These are phyloP conservation scores for Scheffersomyces insectosa DNA, from an alignment of 1,139 yeast species.

Conservation along the genomic window DNA sequence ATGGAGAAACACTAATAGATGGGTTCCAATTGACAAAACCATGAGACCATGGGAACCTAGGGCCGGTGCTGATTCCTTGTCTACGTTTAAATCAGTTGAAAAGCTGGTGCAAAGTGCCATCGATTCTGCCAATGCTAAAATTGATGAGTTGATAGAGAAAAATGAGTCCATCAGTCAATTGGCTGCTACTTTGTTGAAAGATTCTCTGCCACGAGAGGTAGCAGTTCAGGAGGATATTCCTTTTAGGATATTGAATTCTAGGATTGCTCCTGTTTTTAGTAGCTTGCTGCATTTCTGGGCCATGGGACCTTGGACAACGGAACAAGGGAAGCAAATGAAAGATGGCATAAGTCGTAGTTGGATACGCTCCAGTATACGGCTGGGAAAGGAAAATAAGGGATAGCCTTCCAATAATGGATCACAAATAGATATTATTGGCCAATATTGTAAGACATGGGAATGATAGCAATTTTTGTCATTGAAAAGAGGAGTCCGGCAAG, in stretches of 20 bases:
- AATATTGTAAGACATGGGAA: too few relatives aligned
- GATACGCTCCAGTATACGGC: slow-evolving; percentile 29
- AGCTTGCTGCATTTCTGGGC: slow-evolving; percentile 62
- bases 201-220: slow-evolving; percentile 26
- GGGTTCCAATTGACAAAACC: slow-evolving; percentile 55
- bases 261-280: slow-evolving; percentile 49
- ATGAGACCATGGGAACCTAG: slow-evolving; percentile 64
- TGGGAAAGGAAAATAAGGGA: too few relatives aligned
- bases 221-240: slow-evolving; percentile 23
- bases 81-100: neutral
- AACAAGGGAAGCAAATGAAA: slow-evolving; percentile 47
- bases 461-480: too few relatives aligned
- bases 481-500: too few relatives aligned
- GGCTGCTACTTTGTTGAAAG: slow-evolving; percentile 11
- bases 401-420: too few relatives aligned
- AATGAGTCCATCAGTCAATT: slow-evolving; percentile 11
- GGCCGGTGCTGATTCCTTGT: neutral
- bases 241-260: slow-evolving; percentile 28
- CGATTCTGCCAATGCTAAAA: slow-evolving; percentile 4
- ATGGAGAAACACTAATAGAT: slow-evolving; percentile 51
- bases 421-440: too few relatives aligned
- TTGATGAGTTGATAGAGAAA: slow-evolving; percentile 8
- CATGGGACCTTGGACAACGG: slow-evolving; percentile 56
- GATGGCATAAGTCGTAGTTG: slow-evolving; percentile 55
- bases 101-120: neutral